Base-by-base conservation (phyloP, 495 filamentous ascomycete genomes). In the Melanomma pulvis-pyrius region DNA sequence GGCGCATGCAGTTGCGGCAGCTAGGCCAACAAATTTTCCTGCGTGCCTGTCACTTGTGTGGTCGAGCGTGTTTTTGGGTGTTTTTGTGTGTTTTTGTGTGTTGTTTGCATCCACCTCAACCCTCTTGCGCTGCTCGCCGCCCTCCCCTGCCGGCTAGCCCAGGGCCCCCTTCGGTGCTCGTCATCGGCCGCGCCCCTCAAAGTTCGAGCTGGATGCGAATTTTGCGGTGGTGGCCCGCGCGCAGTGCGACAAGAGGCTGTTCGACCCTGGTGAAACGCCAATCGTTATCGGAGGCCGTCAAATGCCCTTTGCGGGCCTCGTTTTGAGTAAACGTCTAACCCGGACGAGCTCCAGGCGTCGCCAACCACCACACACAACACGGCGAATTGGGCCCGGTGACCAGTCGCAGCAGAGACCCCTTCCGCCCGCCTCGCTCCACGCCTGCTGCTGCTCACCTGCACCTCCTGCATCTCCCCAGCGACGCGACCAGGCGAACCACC, bases 21-120 rank as follows among this genome's bases (percentile, higher is more conserved):
- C 66, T 69, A 65, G 63, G 57, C 62, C 64, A 65, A 70, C 68
- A 70, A 63, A 70, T 47, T 66, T 67, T 70, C 34, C 41, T 46
- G 34, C 56, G 24, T 61, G 47, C 55, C 60, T 65, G 52, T 61
- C 67, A 49, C 54, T 56, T 65, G 55, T 48, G 46, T 57, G 64
- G 6, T 53, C 59, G 29, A 11, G 11, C 21, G n/a, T 48, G 1
- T 15, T 41, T 17, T n/a, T 15, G 1, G 59, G 4, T 3, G 21
- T 52, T 21, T 29, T 26, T 8, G 32, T 25, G 1, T 9, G 8
- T 17, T 19, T 8, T 11, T 21, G 29, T 7, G 2, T 61, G 21
- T 56, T 60, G 41, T 59, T 58, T 59, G 49, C 53, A 58, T 65
- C 39, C 8, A 8, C 34, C 52, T 19, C 58, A 51, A 3, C 58